Conservation (phyloP, 2,329 filamentous ascomycete species). For the Colletotrichum magnum region DNA sequence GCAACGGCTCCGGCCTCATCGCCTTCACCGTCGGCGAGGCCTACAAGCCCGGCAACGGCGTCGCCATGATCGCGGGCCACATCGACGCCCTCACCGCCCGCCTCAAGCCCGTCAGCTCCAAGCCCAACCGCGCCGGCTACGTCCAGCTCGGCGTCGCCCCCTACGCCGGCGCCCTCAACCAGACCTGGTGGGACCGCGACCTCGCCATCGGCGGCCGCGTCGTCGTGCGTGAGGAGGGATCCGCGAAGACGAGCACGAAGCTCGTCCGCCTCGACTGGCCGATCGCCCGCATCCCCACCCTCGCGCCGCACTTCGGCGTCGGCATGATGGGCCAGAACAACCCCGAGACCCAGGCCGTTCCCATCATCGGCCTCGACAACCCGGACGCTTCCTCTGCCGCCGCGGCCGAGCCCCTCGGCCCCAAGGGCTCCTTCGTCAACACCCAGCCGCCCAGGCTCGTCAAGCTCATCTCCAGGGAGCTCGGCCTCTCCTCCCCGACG, state of each 20-base stretch:
- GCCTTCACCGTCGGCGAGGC: constrained; percentile 86
- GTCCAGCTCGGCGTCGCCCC: constrained; percentile 91
- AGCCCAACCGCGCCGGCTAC: constrained; percentile 88
- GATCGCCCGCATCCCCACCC: constrained; percentile 90
- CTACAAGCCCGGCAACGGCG: constrained; percentile 87
- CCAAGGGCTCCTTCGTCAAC: constrained; percentile 79
- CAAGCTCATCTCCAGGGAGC: constrained; percentile 82
- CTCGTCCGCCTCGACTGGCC: constrained; percentile 96
- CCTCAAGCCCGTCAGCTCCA: constrained; percentile 90
- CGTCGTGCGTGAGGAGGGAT: constrained; percentile 79
- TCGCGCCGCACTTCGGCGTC: constrained; percentile 94
- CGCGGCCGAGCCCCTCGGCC: constrained; percentile 65
- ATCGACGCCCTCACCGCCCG: constrained; percentile 92
- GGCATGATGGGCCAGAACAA: constrained; percentile 79
- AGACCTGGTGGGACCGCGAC: constrained; percentile 98
- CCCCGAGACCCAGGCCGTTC: constrained; percentile 92
- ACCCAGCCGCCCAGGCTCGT: constrained; percentile 91
- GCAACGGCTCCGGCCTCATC: constrained; percentile 88
- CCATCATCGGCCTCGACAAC: constrained; percentile 91
- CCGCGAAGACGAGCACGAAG: constrained; percentile 83
- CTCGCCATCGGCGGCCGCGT: constrained; percentile 92
- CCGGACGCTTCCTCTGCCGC: constrained; percentile 60
- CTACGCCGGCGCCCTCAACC: constrained; percentile 89
- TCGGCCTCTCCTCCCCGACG: constrained; percentile 80
- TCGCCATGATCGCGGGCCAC: constrained; percentile 91